Percentiles rank a stretch among this genome's conserved stretches.
Evolutionary conservation across 129 eudicot species (phyloP).

Genomic region (Centrapalus pauciflorus): DNA sequence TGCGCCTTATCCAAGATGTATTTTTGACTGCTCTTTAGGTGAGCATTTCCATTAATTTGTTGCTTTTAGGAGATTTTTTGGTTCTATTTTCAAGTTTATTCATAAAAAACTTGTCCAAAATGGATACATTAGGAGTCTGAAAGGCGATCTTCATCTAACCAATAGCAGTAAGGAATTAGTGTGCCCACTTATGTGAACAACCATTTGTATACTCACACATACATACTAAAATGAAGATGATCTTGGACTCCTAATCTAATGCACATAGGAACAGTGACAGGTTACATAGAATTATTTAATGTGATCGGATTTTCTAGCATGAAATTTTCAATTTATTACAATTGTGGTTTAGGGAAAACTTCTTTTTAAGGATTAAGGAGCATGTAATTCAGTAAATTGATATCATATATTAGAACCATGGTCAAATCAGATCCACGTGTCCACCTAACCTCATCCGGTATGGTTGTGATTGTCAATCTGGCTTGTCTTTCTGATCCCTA

Average conservation of each 20-base stretch:
- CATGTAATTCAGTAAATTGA: not conserved
- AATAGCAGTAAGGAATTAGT: not conserved
- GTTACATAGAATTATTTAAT: not conserved
- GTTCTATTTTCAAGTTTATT: not conserved
- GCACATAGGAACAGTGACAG: not conserved
- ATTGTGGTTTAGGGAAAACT: not conserved
- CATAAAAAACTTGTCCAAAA: not conserved
- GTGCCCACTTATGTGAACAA: not conserved
- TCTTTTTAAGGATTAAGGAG: not conserved
- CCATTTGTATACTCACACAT: not conserved
- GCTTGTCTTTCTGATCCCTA: not conserved
- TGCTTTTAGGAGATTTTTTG: not conserved
- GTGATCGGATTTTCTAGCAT: not conserved
- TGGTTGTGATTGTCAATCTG: not conserved
- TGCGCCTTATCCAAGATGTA: not conserved
- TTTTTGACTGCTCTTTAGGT: not conserved
- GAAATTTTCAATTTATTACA: conserved; percentile 1
- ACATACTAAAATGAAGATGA: not conserved
- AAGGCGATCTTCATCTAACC: not conserved
- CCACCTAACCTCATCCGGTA: not conserved
- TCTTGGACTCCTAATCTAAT: not conserved
- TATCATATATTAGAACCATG: not conserved
- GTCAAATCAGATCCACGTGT: not conserved
- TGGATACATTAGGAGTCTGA: not conserved
- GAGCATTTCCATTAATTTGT: not conserved